A percentile compares a stretch with the other conserved stretches of the same genome.
These are phyloP conservation scores for Delonix regia DNA, from an alignment of 306 rosid species.

Conservation along the genomic window DNA sequence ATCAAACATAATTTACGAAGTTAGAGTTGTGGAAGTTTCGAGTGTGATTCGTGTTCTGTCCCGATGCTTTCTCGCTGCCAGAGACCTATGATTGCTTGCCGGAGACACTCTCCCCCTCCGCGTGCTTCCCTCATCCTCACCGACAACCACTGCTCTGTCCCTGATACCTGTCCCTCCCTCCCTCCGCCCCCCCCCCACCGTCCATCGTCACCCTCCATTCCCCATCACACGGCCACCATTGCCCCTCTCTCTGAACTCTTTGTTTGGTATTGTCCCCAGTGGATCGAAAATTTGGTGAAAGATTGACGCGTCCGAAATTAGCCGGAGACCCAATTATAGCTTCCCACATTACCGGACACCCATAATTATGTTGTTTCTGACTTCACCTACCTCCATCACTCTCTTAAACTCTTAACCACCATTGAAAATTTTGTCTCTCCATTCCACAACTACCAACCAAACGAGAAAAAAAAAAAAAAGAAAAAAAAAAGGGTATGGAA, in stretches of 20 bases:
- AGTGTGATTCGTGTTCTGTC: no score
- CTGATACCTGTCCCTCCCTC: constrained; percentile 44
- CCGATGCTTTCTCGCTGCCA: no score
- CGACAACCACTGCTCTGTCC: constrained; percentile 51
- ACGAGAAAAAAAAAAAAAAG: no score
- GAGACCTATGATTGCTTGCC: constrained; percentile 50
- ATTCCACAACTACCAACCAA: background rate
- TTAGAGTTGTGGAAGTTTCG: no score
- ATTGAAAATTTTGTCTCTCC: constrained; percentile 10
- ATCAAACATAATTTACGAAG: no score
- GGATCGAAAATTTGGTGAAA: constrained; percentile 69
- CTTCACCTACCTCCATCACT: constrained; percentile 36
- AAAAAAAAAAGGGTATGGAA: no score
- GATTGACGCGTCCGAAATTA: constrained; percentile 87
- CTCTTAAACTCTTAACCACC: background rate
- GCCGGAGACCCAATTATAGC: constrained; percentile 86
- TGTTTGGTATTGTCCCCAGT: constrained; percentile 52
- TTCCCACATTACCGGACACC: constrained; percentile 93
- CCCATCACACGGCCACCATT: constrained; percentile 22
- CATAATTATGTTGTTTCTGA: constrained; percentile 70
- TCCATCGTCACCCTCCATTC: background rate
- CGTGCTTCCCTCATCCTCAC: constrained; percentile 37
- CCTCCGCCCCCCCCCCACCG: no score
- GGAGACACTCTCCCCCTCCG: constrained; percentile 44
- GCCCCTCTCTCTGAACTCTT: background rate